Evolutionary conservation across 2,329 filamentous ascomycete genomes (phyloP).

Genomic region (Simplicillium sp.): DNA sequence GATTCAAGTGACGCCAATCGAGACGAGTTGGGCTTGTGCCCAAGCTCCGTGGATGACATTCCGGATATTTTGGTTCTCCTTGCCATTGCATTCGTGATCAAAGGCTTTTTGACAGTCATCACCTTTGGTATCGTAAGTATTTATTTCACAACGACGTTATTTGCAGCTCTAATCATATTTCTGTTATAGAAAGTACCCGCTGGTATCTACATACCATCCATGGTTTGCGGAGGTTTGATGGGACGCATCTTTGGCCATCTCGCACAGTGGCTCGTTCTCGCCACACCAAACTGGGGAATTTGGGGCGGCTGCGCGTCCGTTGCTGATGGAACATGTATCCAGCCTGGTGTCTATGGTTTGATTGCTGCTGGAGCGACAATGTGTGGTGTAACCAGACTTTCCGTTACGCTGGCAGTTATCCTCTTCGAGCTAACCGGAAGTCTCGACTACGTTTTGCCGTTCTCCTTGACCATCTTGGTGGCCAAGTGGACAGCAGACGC

Average conservation of each 20-base stretch:
- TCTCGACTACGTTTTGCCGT: slow-evolving; percentile 88
- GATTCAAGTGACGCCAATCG: slow-evolving; percentile 49
- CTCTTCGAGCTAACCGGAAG: slow-evolving; percentile 93
- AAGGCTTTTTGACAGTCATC: slow-evolving; percentile 77
- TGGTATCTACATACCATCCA: slow-evolving; percentile 95
- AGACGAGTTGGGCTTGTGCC: slow-evolving; percentile 69
- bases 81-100: slow-evolving; percentile 74
- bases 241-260: slow-evolving; percentile 80
- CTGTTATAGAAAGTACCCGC: slow-evolving; percentile 69
- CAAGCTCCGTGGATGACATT: slow-evolving; percentile 64
- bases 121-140: slow-evolving; percentile 75
- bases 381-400: slow-evolving; percentile 91
- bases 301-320: slow-evolving; percentile 66
- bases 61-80: slow-evolving; percentile 64
- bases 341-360: slow-evolving; percentile 92
- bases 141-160: too few relatives aligned
- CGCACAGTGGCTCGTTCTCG: slow-evolving; percentile 72
- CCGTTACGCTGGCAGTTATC: slow-evolving; percentile 89
- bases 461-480: slow-evolving; percentile 83
- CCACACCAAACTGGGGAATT: slow-evolving; percentile 59
- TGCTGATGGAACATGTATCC: slow-evolving; percentile 74
- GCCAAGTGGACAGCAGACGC: slow-evolving; percentile 99
- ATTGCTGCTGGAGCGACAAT: slow-evolving; percentile 94
- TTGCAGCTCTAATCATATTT: slow-evolving; percentile 10
- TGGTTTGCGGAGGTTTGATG: slow-evolving; percentile 93